phyloP scores from a whole-genome alignment of 345 rosid species.

The Moricandia moricandioides region DNA sequence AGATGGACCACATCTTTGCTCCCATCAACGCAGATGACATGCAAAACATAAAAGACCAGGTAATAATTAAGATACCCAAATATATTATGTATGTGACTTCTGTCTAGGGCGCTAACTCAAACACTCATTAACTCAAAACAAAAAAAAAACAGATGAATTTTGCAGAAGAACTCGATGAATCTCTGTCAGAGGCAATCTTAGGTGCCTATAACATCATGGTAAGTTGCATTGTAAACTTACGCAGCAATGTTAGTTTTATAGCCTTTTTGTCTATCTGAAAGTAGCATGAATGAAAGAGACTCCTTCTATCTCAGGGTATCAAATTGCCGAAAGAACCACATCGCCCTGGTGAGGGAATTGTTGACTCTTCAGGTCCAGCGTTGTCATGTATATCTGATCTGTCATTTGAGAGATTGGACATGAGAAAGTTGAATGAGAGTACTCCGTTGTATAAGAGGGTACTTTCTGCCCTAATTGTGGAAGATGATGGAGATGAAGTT shows the following conservation, averaged over 20 bases:
- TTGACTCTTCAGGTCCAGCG: slow-evolving; percentile 42
- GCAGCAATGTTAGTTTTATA: slow-evolving; percentile 15
- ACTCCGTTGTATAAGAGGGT: slow-evolving; percentile 80
- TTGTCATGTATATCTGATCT: slow-evolving; percentile 41
- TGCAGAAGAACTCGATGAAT: slow-evolving; percentile 68
- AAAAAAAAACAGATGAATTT: slow-evolving; percentile 51
- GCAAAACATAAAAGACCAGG: slow-evolving; percentile 81
- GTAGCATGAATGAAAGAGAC: slow-evolving; percentile 3
- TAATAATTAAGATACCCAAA: slow-evolving; percentile 27
- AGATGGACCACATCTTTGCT: slow-evolving; percentile 71
- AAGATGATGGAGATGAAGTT: slow-evolving; percentile 83
- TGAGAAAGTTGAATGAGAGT: slow-evolving; percentile 56
- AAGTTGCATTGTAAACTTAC: slow-evolving; percentile 25
- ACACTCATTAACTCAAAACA: slow-evolving; percentile 3
- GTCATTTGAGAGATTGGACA: slow-evolving; percentile 47
- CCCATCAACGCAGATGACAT: slow-evolving; percentile 60
- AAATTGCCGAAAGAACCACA: slow-evolving; percentile 41
- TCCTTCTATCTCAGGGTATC: slow-evolving; percentile 43
- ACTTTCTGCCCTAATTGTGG: slow-evolving; percentile 90
- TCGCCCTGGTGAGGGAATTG: slow-evolving; percentile 43
- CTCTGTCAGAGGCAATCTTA: slow-evolving; percentile 59
- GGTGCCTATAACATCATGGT: slow-evolving; percentile 54
- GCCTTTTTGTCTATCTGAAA: slow-evolving; percentile 8
- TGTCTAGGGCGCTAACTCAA: slow-evolving; percentile 10
- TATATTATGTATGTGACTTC: slow-evolving; percentile 1